Evolutionary conservation across 306 rosid genomes (phyloP), one percentile per base, ranked within the genome.

Genomic region (Mimosa pudica): DNA sequence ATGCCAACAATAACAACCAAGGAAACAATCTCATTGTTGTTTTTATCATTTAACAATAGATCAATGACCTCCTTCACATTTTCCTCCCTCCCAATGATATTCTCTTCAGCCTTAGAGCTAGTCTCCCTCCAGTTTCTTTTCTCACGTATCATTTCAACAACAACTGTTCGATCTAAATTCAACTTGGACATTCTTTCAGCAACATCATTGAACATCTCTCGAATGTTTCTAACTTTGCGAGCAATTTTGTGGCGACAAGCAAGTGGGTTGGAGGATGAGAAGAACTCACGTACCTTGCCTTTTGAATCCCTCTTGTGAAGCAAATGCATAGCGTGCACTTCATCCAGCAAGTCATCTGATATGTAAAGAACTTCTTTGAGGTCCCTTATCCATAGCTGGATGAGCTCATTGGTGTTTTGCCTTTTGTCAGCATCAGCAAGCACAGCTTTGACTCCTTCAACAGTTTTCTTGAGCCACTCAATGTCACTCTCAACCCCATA

Each of bases 301-400:
- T 52, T 52, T 16, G 2, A 17, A 52, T 52, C 58, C 58, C 58
- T 16, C 0, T 16, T 5, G 58, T 7, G 8, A 6, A 52, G 18
- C 58, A 78, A 33, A 5, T 4, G 7, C 30, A 55, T 58, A 44
- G 60, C 70, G 2, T 0, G 10, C 0, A 67, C 0, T 0, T 41
- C 81, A 51, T 77, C 81, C 2, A 77, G 55, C 68, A 78, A 68
- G 75, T 78, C 58, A 17, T 68, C 46, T 9, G 58, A 68, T 14
- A 41, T 10, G 20, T 8, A 20, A 8, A 78, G 17, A 3, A 55
- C 81, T n/a, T 10, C 0, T 7, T 35, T 73, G 12, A 73, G 66
- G 17, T 3, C n/a, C 17, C 4, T 5, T n/a, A 68, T 41, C 60
- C 68, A 13, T 5, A 13, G n/a, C 17, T 49, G 55, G n/a, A 49